phyloP scores from a whole-genome alignment of 2,329 filamentous ascomycete genomes.

The Fusarium nisikadoi region DNA sequence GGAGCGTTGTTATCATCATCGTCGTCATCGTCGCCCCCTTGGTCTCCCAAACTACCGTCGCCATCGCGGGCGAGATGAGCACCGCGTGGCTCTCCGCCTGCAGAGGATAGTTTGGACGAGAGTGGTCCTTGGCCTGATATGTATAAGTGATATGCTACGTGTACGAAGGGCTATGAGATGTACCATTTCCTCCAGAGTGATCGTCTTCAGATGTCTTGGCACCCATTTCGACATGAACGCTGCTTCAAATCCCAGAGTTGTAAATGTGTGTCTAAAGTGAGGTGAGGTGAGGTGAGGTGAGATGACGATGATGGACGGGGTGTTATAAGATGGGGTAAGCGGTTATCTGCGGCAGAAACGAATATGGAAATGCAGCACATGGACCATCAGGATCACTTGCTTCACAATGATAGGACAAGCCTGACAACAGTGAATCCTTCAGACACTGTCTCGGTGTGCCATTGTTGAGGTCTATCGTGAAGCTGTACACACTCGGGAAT shows the following conservation, averaged over 20 bases:
- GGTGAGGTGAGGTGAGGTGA: slow-evolving; percentile 12
- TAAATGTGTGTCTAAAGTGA: background rate
- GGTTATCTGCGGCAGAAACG: slow-evolving; percentile 26
- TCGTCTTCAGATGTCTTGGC: slow-evolving; percentile 54
- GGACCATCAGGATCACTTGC: background rate
- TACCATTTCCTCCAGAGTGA: slow-evolving; percentile 48
- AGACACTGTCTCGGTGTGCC: background rate
- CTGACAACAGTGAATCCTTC: background rate
- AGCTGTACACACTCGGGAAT: background rate
- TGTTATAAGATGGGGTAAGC: slow-evolving; percentile 2
- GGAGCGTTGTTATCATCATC: slow-evolving; percentile 43
- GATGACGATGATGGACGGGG: slow-evolving; percentile 2
- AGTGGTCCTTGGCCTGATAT: slow-evolving; percentile 31
- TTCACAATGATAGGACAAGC: background rate
- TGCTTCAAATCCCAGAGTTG: slow-evolving; percentile 9
- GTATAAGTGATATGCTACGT: slow-evolving; percentile 6
- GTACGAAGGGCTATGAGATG: background rate
- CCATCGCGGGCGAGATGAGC: slow-evolving; percentile 55
- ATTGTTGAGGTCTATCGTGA: background rate
- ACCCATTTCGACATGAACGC: slow-evolving; percentile 51
- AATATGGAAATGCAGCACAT: slow-evolving; percentile 6
- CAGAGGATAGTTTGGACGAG: slow-evolving; percentile 27
- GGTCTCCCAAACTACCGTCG: slow-evolving; percentile 52
- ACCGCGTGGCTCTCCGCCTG: slow-evolving; percentile 56
- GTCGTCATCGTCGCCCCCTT: slow-evolving; percentile 46